Evolutionary conservation across 2,329 filamentous ascomycete genomes (phyloP).

Genomic region (Colletotrichum sp.): DNA sequence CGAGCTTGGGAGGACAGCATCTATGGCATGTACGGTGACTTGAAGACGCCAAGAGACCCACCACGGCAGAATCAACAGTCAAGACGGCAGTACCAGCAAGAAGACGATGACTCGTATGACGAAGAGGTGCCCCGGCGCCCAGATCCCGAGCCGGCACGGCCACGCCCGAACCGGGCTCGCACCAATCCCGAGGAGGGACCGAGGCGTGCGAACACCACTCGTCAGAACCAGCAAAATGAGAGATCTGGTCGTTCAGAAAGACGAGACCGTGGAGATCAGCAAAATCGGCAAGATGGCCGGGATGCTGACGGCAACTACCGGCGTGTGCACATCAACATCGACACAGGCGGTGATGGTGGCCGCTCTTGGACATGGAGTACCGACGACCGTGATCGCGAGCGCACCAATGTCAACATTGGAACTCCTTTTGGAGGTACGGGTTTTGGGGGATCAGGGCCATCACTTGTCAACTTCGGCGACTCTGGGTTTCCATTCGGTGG

Average conservation of each 20-base stretch:
- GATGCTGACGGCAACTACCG: background rate
- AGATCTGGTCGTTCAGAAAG: background rate
- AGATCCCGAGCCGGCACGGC: background rate
- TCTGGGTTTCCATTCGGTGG: background rate
- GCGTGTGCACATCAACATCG: conserved; percentile 9
- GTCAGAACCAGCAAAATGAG: background rate
- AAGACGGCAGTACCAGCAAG: background rate
- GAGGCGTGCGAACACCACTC: background rate
- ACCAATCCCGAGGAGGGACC: background rate
- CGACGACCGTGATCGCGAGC: background rate
- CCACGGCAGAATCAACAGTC: background rate
- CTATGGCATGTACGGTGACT: conserved; percentile 14
- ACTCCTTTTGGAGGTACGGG: conserved; percentile 3
- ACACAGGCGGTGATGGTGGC: background rate
- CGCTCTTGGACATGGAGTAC: conserved; percentile 4
- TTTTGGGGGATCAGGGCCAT: background rate
- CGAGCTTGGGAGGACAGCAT: conserved; percentile 15
- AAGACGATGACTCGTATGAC: background rate
- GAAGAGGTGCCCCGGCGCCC: conserved; percentile 1
- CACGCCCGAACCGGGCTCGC: background rate
- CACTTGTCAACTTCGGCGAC: background rate
- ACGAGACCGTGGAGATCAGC: background rate
- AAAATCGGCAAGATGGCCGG: background rate
- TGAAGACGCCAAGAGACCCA: conserved; percentile 8
- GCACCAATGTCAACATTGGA: background rate